Base-by-base conservation (phyloP, 1,284 basidiomycete species). In the Leccinum griseonigrum region DNA sequence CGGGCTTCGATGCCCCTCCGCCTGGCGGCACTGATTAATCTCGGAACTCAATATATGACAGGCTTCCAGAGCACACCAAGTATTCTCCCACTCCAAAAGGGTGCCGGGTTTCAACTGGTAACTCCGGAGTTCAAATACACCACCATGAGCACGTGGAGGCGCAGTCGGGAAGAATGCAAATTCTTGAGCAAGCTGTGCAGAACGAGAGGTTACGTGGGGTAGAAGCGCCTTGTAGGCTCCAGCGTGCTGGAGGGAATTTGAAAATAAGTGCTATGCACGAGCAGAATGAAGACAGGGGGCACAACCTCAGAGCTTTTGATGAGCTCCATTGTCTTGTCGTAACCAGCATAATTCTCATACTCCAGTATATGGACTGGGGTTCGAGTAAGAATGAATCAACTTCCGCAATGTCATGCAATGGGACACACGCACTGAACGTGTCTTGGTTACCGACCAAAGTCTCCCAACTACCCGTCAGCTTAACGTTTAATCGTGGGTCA, bases 141-240 rank as follows among this genome's bases (percentile, higher is more conserved):
- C 95, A 16, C 95, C 95, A 70, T 91, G 84, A 22, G 86, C 81
- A 67, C 85, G 90, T 2, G 94, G 94, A 32, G 95, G 94, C 14
- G 91, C 85, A 3, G 94, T 94, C 2, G 94, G 93, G 74, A 95
- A 88, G 79, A 97, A 96, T 1, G 92, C 92, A 76, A 98, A 98
- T 75, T 98, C 96, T 73, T 95, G 93, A 67, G 88, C 87, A 58
- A 97, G 82, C 69, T 96, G 94, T 26, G 83, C 83, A 54, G 86
- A 83, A 57, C 94, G 86, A 4, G 85, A 87, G 22, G 78, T 81
- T 54, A 97, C 74, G 73, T 85, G 85, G 4, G 92, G 91, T 16
- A 92, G 80, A 77, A 97, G 86, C 22, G 82, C 83, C 67, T 85
- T 77, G 72, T 86, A 87, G 54, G 84, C 79, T 59, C 84, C 77